A percentile compares a stretch with the other conserved stretches of the same genome.
phyloP scores from a whole-genome alignment of 306 rosid species.

The Vigna trinervia region DNA sequence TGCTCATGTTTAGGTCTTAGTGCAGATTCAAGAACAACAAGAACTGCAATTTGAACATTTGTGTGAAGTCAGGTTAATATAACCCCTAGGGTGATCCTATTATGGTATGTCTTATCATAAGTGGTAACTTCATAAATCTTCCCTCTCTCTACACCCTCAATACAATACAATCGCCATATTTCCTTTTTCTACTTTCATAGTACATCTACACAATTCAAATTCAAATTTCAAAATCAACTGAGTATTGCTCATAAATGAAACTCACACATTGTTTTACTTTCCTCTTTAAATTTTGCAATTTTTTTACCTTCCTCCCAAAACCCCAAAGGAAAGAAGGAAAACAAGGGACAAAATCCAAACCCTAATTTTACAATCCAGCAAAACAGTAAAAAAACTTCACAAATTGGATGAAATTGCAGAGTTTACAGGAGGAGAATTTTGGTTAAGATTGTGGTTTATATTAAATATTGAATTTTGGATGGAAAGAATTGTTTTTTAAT shows the following conservation, averaged over 20 bases:
- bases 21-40: neutral
- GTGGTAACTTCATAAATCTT: neutral
- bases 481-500: constrained; percentile 17
- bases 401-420: constrained; percentile 9
- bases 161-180: constrained; percentile 7
- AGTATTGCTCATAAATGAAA: neutral
- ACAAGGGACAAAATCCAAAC: neutral
- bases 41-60: neutral
- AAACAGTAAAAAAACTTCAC: constrained; percentile 10
- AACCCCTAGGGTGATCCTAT: constrained; percentile 30
- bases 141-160: constrained; percentile 6
- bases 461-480: neutral
- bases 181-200: constrained; percentile 30
- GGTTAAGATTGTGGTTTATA: neutral
- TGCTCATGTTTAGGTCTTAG: neutral
- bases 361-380: constrained; percentile 10
- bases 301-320: neutral
- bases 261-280: neutral
- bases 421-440: neutral
- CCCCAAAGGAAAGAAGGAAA: neutral
- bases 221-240: constrained; percentile 23
- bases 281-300: constrained; percentile 20
- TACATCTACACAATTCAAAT: neutral
- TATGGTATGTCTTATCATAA: neutral
- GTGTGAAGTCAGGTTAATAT: neutral